These are phyloP conservation scores for Boletus patriciae DNA, from an alignment of 768 basidiomycete species.

Conservation along the genomic window DNA sequence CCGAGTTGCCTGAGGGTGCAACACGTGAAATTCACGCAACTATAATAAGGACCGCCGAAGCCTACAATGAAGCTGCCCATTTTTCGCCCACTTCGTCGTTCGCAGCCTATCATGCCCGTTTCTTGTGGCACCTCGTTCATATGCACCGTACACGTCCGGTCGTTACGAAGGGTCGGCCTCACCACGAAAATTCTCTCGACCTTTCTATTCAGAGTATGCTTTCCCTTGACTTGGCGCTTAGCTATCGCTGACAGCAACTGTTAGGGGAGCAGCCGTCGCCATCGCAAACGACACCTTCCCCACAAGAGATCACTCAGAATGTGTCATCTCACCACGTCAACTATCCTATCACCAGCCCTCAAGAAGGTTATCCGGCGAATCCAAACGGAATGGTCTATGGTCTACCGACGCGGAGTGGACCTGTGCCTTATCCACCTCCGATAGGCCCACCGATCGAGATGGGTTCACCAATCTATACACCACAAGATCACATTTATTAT, in stretches of 20 bases:
- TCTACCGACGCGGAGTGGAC: slow-evolving; percentile 12
- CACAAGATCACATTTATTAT: slow-evolving; percentile 71
- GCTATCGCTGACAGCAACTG: slow-evolving; percentile 9
- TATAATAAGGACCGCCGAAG: slow-evolving; percentile 72
- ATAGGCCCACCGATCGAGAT: slow-evolving; percentile 33
- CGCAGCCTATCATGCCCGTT: slow-evolving; percentile 77
- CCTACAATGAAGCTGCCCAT: slow-evolving; percentile 71
- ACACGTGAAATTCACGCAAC: slow-evolving; percentile 62
- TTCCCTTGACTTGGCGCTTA: neutral
- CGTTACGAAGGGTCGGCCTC: slow-evolving; percentile 38
- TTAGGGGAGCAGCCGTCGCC: slow-evolving; percentile 24
- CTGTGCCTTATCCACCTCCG: slow-evolving; percentile 26
- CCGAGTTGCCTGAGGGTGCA: slow-evolving; percentile 61
- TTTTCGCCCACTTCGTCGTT: slow-evolving; percentile 60
- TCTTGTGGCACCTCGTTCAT: slow-evolving; percentile 69
- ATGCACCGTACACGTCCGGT: slow-evolving; percentile 52
- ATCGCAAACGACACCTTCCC: slow-evolving; percentile 27
- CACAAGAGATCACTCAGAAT: slow-evolving; percentile 16
- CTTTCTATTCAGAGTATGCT: slow-evolving; percentile 53
- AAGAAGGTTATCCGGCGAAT: slow-evolving; percentile 22
- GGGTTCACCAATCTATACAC: slow-evolving; percentile 15
- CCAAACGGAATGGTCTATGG: slow-evolving; percentile 14
- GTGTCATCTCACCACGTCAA: slow-evolving; percentile 11
- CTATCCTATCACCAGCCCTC: slow-evolving; percentile 18
- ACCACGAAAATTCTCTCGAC: slow-evolving; percentile 50